Percentiles rank a stretch among this genome's conserved stretches.
phyloP scores from a whole-genome alignment of 345 rosid genomes.

The Eucalyptus pumila region DNA sequence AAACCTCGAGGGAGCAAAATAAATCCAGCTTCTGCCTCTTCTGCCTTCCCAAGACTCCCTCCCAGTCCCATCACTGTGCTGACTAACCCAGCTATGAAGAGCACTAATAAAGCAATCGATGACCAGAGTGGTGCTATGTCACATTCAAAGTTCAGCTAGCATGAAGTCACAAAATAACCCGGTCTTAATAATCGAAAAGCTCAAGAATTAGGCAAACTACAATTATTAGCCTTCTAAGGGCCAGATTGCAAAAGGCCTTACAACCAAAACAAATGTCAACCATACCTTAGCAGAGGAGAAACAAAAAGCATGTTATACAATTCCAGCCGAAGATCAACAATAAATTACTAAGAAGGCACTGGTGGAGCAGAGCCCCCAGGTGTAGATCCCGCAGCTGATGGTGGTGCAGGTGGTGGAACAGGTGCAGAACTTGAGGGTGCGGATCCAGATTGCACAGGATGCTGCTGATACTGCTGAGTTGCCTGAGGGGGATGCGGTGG shows the following conservation, averaged over 20 bases:
- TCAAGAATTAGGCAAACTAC: background rate
- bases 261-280: background rate
- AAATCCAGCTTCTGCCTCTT: background rate
- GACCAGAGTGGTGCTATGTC: too few species aligned
- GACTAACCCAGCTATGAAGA: background rate
- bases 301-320: background rate
- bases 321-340: background rate
- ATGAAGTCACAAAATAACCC: background rate
- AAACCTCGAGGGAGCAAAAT: background rate
- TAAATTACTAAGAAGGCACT: background rate
- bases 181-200: background rate
- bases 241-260: background rate
- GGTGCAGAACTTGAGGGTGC: slow-evolving; percentile 6
- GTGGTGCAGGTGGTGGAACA: background rate
- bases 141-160: background rate
- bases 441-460: slow-evolving; percentile 14
- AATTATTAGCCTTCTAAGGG: background rate
- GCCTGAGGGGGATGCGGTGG: slow-evolving; percentile 8
- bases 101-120: background rate
- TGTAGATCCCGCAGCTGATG: slow-evolving; percentile 1
- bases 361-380: background rate
- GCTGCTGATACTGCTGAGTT: background rate
- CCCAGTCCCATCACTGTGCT: background rate
- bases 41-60: background rate
- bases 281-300: background rate